Evolutionary conservation across 75 land plant species (phyloP).

Genomic region (Cunninghamia lanceolata): DNA sequence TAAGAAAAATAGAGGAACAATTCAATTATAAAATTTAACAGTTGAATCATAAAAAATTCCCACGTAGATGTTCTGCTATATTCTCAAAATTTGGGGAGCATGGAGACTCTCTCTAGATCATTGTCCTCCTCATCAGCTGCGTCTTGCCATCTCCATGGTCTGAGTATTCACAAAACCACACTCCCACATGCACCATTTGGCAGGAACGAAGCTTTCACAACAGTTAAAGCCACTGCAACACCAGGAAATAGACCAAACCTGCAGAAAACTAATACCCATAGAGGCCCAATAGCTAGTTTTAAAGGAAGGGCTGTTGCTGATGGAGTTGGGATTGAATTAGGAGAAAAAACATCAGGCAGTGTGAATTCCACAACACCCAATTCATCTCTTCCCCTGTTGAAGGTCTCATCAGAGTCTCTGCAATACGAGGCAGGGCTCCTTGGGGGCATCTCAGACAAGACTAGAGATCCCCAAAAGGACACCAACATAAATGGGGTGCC

Average conservation of each 20-base stretch:
- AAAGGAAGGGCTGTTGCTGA: background rate
- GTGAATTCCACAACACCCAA: background rate
- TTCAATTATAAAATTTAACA: background rate
- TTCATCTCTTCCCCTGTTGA: constrained; percentile 20
- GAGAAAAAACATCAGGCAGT: background rate
- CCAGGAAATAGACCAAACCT: background rate
- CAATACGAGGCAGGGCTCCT: constrained; percentile 43
- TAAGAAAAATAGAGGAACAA: too few species aligned
- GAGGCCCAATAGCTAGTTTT: background rate
- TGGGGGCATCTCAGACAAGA: constrained; percentile 36
- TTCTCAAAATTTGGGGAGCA: background rate
- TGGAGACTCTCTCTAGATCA: background rate
- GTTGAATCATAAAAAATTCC: background rate
- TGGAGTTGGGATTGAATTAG: background rate
- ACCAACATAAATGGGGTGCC: constrained; percentile 14
- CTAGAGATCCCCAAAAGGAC: constrained; percentile 11
- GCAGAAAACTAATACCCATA: background rate
- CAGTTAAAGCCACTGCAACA: background rate
- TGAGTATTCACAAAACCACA: background rate
- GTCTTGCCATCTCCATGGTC: background rate
- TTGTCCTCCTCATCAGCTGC: background rate
- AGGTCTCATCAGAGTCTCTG: constrained; percentile 33
- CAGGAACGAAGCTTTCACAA: background rate
- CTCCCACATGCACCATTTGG: background rate
- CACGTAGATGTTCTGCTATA: background rate